Conservation (phyloP, 495 filamentous ascomycete genomes). For the Aspergillus affinis region DNA sequence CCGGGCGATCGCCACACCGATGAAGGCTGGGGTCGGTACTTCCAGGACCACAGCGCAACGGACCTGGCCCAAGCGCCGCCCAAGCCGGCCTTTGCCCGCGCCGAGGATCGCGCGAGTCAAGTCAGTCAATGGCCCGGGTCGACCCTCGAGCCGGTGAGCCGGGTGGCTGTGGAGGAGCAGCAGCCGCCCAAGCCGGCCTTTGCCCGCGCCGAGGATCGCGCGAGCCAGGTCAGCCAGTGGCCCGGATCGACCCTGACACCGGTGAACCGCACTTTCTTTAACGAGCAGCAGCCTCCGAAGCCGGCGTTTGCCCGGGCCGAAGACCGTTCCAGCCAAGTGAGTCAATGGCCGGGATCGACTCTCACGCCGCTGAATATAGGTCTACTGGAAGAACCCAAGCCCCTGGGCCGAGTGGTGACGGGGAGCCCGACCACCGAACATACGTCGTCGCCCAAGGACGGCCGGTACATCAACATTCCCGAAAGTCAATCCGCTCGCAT, state of each 20-base stretch:
- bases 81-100: not conserved
- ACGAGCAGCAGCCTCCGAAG: not conserved
- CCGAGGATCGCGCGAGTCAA: constrained; percentile 30
- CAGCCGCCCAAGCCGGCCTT: constrained; percentile 8
- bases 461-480: constrained; percentile 42
- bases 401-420: constrained; percentile 56
- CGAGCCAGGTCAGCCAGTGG: constrained; percentile 32
- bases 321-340: constrained; percentile 39
- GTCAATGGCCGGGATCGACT: constrained; percentile 40
- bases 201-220: constrained; percentile 22
- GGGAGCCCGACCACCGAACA: constrained; percentile 68
- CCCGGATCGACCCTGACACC: constrained; percentile 31
- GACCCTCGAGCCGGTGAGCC: constrained; percentile 35
- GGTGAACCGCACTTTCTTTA: not conserved
- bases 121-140: constrained; percentile 36
- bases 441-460: constrained; percentile 34
- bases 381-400: constrained; percentile 41
- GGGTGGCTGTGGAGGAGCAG: constrained; percentile 40
- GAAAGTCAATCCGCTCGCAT: constrained; percentile 64
- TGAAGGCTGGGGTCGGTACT: constrained; percentile 63
- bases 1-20: constrained; percentile 50
- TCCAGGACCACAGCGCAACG: constrained; percentile 51
- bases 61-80: constrained; percentile 30
- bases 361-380: constrained; percentile 36
- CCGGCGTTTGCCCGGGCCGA: constrained; percentile 5